Percentiles rank a stretch among this genome's conserved stretches.
These are phyloP conservation scores for Colletotrichum ledebouriae DNA, from an alignment of 2,329 filamentous ascomycete species.

Conservation along the genomic window DNA sequence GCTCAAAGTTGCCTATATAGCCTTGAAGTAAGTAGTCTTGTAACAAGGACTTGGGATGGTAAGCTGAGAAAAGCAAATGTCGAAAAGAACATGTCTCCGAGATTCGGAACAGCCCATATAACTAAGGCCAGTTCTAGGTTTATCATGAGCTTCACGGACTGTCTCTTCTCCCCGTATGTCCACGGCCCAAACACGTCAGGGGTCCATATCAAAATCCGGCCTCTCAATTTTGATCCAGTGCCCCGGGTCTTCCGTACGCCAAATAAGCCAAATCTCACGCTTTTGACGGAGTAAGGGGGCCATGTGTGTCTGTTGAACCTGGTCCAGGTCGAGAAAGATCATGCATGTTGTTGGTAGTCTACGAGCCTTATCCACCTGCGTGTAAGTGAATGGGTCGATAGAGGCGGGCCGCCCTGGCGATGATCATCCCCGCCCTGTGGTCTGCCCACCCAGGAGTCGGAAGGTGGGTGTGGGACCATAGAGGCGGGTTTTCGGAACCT, in stretches of 20 bases:
- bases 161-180: constrained; percentile 25
- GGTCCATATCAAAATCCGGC: constrained; percentile 39
- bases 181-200: constrained; percentile 28
- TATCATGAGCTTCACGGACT: constrained; percentile 33
- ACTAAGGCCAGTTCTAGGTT: constrained; percentile 30
- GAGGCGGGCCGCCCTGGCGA: constrained; percentile 31
- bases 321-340: constrained; percentile 10
- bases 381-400: constrained; percentile 31
- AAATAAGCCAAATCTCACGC: constrained; percentile 14
- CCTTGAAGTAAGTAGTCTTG: not conserved
- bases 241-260: constrained; percentile 32
- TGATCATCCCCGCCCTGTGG: constrained; percentile 19
- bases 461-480: constrained; percentile 13
- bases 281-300: constrained; percentile 28
- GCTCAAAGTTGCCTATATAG: not conserved
- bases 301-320: constrained; percentile 8
- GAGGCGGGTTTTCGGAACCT: constrained; percentile 28
- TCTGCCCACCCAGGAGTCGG: not conserved
- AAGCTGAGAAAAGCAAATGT: not conserved
- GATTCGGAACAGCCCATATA: not conserved
- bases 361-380: constrained; percentile 4
- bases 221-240: constrained; percentile 24
- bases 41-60: not conserved
- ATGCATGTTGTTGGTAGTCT: constrained; percentile 22
- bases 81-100: not conserved